These are phyloP conservation scores for Astrothelium macrocarpum DNA, from an alignment of 495 filamentous ascomycete species.

Conservation along the genomic window DNA sequence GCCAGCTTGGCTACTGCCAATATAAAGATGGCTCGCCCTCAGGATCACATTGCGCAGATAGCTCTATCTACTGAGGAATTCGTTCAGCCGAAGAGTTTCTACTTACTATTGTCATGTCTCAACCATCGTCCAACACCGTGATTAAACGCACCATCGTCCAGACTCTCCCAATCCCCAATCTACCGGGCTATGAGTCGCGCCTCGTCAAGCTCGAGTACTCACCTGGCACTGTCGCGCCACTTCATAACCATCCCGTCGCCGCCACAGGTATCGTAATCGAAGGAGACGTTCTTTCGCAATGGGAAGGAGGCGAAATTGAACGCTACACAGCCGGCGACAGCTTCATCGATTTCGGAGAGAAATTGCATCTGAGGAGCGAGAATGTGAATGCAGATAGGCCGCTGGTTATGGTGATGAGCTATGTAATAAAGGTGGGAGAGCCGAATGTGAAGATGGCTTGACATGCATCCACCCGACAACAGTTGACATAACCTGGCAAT, in stretches of 20 bases:
- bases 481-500: neutral
- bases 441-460: conserved; percentile 4
- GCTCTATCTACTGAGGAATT: neutral
- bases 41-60: conserved; percentile 1
- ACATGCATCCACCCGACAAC: neutral
- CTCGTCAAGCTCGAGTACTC: conserved; percentile 12
- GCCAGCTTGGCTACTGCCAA: neutral
- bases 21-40: neutral
- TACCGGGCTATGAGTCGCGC: conserved; percentile 11
- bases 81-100: neutral
- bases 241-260: conserved; percentile 10
- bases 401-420: conserved; percentile 9
- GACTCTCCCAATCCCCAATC: conserved; percentile 9
- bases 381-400: conserved; percentile 3
- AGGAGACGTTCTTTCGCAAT: conserved; percentile 10
- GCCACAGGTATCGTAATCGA: conserved; percentile 2
- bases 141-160: conserved; percentile 11
- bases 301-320: conserved; percentile 12
- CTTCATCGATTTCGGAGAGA: conserved; percentile 12
- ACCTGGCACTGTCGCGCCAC: conserved; percentile 6
- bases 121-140: neutral
- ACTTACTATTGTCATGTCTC: conserved; percentile 1
- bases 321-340: conserved; percentile 8
- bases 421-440: conserved; percentile 11
- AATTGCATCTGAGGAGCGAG: conserved; percentile 10